These are phyloP conservation scores for Anastatica hierochuntica DNA, from an alignment of 345 rosid species.

Conservation along the genomic window DNA sequence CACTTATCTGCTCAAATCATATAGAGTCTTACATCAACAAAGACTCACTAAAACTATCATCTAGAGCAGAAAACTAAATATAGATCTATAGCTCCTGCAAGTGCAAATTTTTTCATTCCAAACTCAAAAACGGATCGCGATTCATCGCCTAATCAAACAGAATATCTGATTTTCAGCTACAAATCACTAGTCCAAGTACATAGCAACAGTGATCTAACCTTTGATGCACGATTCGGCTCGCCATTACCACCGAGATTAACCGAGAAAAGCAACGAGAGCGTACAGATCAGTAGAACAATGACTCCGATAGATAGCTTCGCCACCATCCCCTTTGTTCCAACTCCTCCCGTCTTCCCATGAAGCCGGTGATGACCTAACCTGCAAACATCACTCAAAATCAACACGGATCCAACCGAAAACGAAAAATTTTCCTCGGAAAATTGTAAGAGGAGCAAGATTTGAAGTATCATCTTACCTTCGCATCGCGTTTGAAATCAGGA, in stretches of 20 bases:
- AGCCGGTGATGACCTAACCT: conserved; percentile 65
- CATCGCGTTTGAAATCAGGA: conserved; percentile 15
- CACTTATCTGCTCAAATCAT: conserved; percentile 45
- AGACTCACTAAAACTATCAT: neutral
- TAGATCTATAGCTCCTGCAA: no score
- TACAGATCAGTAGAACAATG: conserved; percentile 64
- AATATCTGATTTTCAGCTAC: conserved; percentile 11
- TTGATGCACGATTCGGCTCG: conserved; percentile 37
- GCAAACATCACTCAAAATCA: conserved; percentile 18
- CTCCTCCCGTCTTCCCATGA: conserved; percentile 56
- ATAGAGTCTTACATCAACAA: conserved; percentile 1
- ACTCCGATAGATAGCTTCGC: conserved; percentile 56
- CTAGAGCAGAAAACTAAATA: no score
- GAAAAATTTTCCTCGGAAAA: neutral
- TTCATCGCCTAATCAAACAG: conserved; percentile 18
- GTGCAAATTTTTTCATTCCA: no score
- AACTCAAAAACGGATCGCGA: no score
- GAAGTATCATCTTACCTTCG: conserved; percentile 13
- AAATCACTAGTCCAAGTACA: conserved; percentile 5
- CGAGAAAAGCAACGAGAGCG: conserved; percentile 54
- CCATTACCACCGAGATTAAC: conserved; percentile 32
- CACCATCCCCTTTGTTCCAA: conserved; percentile 47
- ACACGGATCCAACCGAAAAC: conserved; percentile 18
- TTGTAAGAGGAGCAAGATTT: neutral
- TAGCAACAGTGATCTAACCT: conserved; percentile 30